Percentiles rank a stretch among this genome's conserved stretches.
Evolutionary conservation across 1,284 basidiomycete species (phyloP).

Genomic region (Pyrrhoderma lamaoense): DNA sequence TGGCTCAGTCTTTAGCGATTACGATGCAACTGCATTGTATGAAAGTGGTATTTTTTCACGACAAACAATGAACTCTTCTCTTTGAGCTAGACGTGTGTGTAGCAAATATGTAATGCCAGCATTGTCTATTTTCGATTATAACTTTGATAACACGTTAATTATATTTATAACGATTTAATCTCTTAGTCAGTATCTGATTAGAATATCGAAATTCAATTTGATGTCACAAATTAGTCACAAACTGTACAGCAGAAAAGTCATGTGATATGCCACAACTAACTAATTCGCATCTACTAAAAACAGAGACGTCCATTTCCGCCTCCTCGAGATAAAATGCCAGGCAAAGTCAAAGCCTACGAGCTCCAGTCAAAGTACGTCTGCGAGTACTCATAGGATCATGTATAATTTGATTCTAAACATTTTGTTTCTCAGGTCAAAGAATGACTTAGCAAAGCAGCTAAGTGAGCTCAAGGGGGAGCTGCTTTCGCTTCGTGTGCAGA

Average conservation of each 20-base stretch:
- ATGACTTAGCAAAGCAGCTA: conserved; percentile 95
- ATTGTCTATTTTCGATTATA: too few species aligned
- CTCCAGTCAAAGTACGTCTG: conserved; percentile 89
- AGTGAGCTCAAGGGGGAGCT: conserved; percentile 95
- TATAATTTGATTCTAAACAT: conserved; percentile 8
- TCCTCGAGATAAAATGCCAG: conserved; percentile 52
- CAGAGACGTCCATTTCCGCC: background rate
- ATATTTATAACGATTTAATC: too few species aligned
- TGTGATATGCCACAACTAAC: background rate
- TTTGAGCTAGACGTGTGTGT: too few species aligned
- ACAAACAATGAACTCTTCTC: too few species aligned
- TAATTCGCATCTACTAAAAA: background rate
- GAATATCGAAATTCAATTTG: too few species aligned
- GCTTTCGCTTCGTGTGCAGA: conserved; percentile 89
- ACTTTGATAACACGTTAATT: too few species aligned
- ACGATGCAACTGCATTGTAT: too few species aligned
- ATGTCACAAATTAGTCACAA: too few species aligned
- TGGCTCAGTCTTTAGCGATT: too few species aligned
- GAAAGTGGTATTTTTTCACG: too few species aligned
- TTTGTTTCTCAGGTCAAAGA: conserved; percentile 73
- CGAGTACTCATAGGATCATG: conserved; percentile 11
- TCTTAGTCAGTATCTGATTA: too few species aligned
- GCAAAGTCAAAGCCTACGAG: conserved; percentile 95
- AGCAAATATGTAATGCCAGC: too few species aligned
- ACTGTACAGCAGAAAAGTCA: background rate